These are phyloP conservation scores for Chaetoscypha palmicola DNA, from an alignment of 2,329 filamentous ascomycete genomes.

Conservation along the genomic window DNA sequence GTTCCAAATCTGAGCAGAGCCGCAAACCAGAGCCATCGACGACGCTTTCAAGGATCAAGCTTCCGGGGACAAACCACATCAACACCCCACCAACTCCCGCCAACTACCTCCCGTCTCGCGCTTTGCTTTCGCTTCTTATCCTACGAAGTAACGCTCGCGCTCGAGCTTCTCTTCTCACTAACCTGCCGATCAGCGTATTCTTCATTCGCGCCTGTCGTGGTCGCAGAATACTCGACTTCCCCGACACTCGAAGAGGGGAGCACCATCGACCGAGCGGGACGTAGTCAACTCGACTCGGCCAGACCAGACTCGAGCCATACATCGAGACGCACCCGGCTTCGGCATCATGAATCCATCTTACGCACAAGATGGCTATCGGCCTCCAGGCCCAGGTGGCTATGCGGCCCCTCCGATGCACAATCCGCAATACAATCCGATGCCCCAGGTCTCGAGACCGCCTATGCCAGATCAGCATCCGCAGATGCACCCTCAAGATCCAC, in stretches of 20 bases:
- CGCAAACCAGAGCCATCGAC: not conserved
- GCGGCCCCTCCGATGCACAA: constrained; percentile 10
- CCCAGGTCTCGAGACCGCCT: constrained; percentile 16
- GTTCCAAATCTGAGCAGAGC: not conserved
- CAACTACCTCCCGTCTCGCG: not conserved
- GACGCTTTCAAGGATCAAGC: constrained; percentile 4
- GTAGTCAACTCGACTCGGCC: no score
- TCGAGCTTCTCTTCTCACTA: no score
- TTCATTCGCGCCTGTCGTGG: no score
- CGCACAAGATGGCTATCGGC: constrained; percentile 17
- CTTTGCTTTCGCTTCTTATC: no score
- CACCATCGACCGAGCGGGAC: no score
- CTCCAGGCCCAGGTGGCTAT: constrained; percentile 14
- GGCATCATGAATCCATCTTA: constrained; percentile 24
- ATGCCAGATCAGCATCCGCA: constrained; percentile 13
- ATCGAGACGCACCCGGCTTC: not conserved
- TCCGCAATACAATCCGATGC: constrained; percentile 14
- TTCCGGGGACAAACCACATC: constrained; percentile 1
- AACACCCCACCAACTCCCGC: not conserved
- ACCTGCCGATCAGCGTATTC: no score
- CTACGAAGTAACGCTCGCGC: no score
- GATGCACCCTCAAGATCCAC: constrained; percentile 10
- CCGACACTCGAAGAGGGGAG: not conserved
- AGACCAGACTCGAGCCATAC: not conserved
- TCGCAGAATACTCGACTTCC: no score